Evolutionary conservation across 768 basidiomycete species (phyloP).

Genomic region (Tulasnella sp.): DNA sequence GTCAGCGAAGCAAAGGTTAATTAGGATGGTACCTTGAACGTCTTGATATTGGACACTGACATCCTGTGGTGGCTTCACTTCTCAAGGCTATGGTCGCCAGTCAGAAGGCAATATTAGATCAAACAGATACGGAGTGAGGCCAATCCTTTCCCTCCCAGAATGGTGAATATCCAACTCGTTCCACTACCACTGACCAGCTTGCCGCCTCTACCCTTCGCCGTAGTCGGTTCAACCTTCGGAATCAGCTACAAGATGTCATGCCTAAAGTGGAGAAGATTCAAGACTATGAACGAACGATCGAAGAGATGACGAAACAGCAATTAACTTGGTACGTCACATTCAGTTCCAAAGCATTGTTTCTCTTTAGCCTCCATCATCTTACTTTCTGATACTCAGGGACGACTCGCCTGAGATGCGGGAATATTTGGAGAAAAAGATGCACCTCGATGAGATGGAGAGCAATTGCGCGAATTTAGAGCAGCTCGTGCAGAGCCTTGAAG

Average conservation of each 20-base stretch:
- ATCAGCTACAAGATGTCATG: conserved; percentile 61
- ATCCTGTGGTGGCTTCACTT: not conserved
- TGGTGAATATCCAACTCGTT: not conserved
- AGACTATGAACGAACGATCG: conserved; percentile 82
- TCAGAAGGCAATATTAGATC: conserved; percentile 26
- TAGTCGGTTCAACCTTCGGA: conserved; percentile 60
- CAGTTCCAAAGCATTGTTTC: not conserved
- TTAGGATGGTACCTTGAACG: not conserved
- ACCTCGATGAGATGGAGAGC: conserved; percentile 44
- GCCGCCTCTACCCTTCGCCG: not conserved
- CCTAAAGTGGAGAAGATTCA: conserved; percentile 70
- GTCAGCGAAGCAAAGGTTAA: conserved; percentile 59
- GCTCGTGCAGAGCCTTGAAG: conserved; percentile 46
- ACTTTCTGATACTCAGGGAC: conserved; percentile 39
- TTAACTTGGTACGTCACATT: conserved; percentile 52
- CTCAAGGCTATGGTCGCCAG: conserved; percentile 20
- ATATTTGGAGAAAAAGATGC: conserved; percentile 53
- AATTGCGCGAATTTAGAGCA: conserved; percentile 57
- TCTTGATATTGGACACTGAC: too few relatives aligned
- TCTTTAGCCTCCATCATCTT: not conserved
- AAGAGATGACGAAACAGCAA: conserved; percentile 66
- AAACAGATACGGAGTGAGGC: conserved; percentile 26
- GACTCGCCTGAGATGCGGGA: conserved; percentile 25
- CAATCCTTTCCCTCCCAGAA: not conserved
- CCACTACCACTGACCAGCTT: not conserved